Evolutionary conservation across 78 protist species (phyloP), one percentile per base, ranked within the genome.

Genomic region (Dictyostelium capitatum): DNA sequence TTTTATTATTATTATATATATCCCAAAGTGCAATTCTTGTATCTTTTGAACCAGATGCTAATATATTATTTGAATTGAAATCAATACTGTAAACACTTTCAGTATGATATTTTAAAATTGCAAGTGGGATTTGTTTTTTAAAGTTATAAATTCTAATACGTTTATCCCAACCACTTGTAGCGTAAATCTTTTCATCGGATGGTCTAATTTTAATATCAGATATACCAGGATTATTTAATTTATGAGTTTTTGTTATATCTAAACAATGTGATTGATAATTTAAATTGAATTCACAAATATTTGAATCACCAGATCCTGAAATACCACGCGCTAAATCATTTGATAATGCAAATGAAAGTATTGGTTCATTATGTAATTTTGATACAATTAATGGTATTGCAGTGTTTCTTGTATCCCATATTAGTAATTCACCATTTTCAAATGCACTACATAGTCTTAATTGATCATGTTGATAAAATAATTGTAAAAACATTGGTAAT

Each of bases 91-190:
- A 87, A 30, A 87, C 73, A 77, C 84, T 77, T 50, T 87, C 93
- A 17, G 78, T 64, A 67, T 87, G 93, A 87, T 87, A 77, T 47
- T 77, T 87, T 15, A 87, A 25, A 37, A 87, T 87, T 7, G 93
- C 93, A 4, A 87, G 47, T 50, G 93, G 93, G 15, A 54, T 65
- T 59, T 87, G 93, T 17, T 87, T 87, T 51, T 80, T 74, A 37
- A 77, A 74, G 47, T 77, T 87, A 37, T 46, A 87, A 25, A 87
- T 77, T 37, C 93, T 20, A n/a, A 87, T 74, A 51, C 93, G 43
- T 48, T 62, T 50, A 77, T 87, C 93, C 93, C 93, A 87, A 17
- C 93, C 93, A 48, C 84, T 48, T 11, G 93, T 87, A 32, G 93
- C 93, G 50, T 43, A 77, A 15, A 87, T 87, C 47, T 77, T 87